Percentiles rank a stretch among this genome's conserved stretches.
These are phyloP conservation scores for Dendrocalamus latiflorus DNA, from an alignment of 202 grass and related monocot species.

Conservation along the genomic window DNA sequence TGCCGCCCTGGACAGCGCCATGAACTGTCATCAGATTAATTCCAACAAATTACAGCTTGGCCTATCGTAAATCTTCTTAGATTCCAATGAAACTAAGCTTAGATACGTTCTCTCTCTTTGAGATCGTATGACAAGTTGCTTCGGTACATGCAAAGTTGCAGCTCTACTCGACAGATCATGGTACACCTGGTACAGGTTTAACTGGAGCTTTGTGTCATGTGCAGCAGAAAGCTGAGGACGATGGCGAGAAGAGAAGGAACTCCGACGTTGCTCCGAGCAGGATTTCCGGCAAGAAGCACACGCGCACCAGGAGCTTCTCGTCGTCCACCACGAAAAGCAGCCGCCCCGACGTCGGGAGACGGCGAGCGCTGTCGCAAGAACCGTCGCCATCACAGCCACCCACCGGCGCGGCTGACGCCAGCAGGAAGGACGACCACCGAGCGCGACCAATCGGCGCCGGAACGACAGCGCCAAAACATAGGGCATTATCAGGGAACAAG, in stretches of 20 bases:
- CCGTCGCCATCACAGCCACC: not conserved
- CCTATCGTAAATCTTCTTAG: not conserved
- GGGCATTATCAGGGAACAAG: not conserved
- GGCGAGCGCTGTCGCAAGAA: constrained; percentile 36
- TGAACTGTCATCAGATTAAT: not conserved
- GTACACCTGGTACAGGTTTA: not conserved
- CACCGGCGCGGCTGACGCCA: not conserved
- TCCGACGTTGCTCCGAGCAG: constrained; percentile 42
- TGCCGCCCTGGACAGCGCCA: not conserved
- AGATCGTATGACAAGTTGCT: not conserved
- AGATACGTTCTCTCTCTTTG: not conserved
- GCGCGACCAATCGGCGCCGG: not conserved
- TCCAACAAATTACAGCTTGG: not conserved
- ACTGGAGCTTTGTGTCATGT: not conserved
- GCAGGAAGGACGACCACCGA: not conserved
- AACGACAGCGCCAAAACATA: constrained; percentile 11
- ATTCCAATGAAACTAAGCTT: not conserved
- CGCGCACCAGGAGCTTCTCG: constrained; percentile 38
- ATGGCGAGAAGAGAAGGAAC: constrained; percentile 34
- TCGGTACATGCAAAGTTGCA: not conserved
- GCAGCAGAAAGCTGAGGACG: constrained; percentile 16
- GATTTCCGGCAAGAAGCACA: constrained; percentile 41
- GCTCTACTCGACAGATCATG: not conserved
- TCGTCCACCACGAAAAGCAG: too few species aligned
- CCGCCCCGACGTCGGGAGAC: not conserved